Percentiles rank a stretch among this genome's conserved stretches.
Evolutionary conservation across 2,329 filamentous ascomycete species (phyloP).

Genomic region (Aureobasidium mangrovei): DNA sequence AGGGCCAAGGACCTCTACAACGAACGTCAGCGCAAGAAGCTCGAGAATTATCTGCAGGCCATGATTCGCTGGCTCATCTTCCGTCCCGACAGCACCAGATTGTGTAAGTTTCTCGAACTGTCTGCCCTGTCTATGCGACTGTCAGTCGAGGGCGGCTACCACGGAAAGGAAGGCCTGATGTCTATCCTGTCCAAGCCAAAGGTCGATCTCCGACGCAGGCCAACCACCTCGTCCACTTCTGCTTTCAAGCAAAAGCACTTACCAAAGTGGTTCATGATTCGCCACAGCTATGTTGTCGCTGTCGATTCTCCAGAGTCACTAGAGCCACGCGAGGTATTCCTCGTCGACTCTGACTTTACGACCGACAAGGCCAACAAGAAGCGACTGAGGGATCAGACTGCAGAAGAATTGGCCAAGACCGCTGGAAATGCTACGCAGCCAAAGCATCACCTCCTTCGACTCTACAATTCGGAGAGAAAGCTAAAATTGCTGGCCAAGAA

Average conservation of each 20-base stretch:
- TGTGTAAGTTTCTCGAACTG: slow-evolving; percentile 92
- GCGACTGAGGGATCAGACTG: slow-evolving; percentile 42
- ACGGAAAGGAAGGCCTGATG: slow-evolving; percentile 92
- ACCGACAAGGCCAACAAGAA: slow-evolving; percentile 61
- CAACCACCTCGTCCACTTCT: neutral
- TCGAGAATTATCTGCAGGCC: slow-evolving; percentile 84
- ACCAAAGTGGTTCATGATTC: slow-evolving; percentile 96
- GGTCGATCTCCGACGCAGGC: slow-evolving; percentile 22
- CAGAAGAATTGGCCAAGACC: slow-evolving; percentile 55
- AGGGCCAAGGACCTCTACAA: slow-evolving; percentile 51
- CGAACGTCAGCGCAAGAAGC: slow-evolving; percentile 71
- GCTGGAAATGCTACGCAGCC: slow-evolving; percentile 51
- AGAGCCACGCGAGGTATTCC: slow-evolving; percentile 96
- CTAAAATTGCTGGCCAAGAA: slow-evolving; percentile 86
- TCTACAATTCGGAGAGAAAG: slow-evolving; percentile 88
- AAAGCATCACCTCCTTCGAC: slow-evolving; percentile 75
- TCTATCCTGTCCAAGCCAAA: slow-evolving; percentile 82
- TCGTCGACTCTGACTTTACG: slow-evolving; percentile 84
- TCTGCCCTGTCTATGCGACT: slow-evolving; percentile 89
- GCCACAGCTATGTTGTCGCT: slow-evolving; percentile 94
- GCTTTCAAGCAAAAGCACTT: slow-evolving; percentile 52
- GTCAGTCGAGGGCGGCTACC: slow-evolving; percentile 90
- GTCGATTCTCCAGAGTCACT: slow-evolving; percentile 98
- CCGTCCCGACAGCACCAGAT: slow-evolving; percentile 83
- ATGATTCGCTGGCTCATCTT: slow-evolving; percentile 98